A percentile compares a stretch with the other conserved stretches of the same genome.
These are phyloP conservation scores for Ceratocystis smalleyi DNA, from an alignment of 2,329 filamentous ascomycete species.

Conservation along the genomic window DNA sequence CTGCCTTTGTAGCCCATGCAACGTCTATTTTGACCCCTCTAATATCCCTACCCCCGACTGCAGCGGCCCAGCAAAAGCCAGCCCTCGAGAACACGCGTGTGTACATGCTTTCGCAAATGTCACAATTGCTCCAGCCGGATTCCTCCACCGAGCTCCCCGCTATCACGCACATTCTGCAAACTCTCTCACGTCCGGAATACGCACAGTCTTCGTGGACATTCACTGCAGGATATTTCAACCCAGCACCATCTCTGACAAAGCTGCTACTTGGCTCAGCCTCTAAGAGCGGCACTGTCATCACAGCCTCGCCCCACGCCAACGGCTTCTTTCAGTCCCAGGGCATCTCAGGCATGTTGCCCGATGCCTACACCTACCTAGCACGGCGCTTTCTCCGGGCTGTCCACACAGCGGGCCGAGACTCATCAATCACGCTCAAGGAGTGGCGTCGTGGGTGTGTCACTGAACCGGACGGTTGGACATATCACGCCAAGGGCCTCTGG, in stretches of 20 bases:
- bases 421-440: constrained; percentile 60
- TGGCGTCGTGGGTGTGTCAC: constrained; percentile 75
- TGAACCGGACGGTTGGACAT: constrained; percentile 79
- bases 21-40: constrained; percentile 52
- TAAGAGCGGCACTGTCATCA: constrained; percentile 64
- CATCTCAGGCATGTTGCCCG: constrained; percentile 76
- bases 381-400: constrained; percentile 58
- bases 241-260: constrained; percentile 65
- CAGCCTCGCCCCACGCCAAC: constrained; percentile 83
- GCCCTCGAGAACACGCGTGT: constrained; percentile 48
- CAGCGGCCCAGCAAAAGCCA: constrained; percentile 17
- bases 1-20: constrained; percentile 53
- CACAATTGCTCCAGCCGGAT: constrained; percentile 63
- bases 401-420: constrained; percentile 31
- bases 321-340: constrained; percentile 85
- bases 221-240: constrained; percentile 97
- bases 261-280: constrained; percentile 63
- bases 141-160: constrained; percentile 79
- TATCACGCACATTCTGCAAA: constrained; percentile 56
- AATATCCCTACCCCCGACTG: constrained; percentile 31
- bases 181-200: constrained; percentile 48
- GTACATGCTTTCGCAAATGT: constrained; percentile 78
- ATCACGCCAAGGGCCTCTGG: constrained; percentile 95
- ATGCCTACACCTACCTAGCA: constrained; percentile 80
- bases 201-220: constrained; percentile 75